Base-by-base conservation (phyloP, 225 moss, liverwort and hornwort genomes). In the Polytrichum commune region DNA sequence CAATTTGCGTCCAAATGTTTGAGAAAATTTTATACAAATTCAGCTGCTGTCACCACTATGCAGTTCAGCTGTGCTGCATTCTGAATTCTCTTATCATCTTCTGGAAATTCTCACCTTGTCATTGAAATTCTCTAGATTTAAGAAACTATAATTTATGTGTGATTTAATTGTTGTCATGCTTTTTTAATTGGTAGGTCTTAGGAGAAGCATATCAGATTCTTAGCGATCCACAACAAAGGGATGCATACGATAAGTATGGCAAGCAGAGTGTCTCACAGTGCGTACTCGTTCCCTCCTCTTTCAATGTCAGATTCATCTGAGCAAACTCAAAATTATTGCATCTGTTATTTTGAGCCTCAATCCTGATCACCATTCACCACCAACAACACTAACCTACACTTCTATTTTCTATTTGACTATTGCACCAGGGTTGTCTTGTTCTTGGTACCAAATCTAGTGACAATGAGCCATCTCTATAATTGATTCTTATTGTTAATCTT, bases 151-250 rank as follows among this genome's bases (percentile, higher is more conserved):
- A 46, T 46, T 46, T 46, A 16, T 16, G 13, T 35, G 4, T 46
- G 3, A 46, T 46, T 46, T 4, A 46, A 16, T 46, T 46, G 46
- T 46, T 46, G 46, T 46, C 13, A 46, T 46, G 13, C 22, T 58
- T 2, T 7, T 20, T 22, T 58, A 7, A 24, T 6, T 61, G 64
- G n/a, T 54, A 76, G 76, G 76, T 63, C 29, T 63, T 76, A 63
- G 76, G 76, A 63, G 69, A 76, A 35, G 76, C 76, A 54, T 76
- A 76, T 29, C 76, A 76, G 32, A 58, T 76, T 62, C 76, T 76
- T 29, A 70, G 70, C 27, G 76, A 76, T 29, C 69, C 76, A 0
- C 69, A 63, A 56, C 69, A 76, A 33, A 22, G 70, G 57, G 76
- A 76, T 10, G 62, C 63, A 18, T 76, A 76, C 19, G 69, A 76